phyloP scores from a whole-genome alignment of 768 basidiomycete species.

The Leccinum disarticulatum region DNA sequence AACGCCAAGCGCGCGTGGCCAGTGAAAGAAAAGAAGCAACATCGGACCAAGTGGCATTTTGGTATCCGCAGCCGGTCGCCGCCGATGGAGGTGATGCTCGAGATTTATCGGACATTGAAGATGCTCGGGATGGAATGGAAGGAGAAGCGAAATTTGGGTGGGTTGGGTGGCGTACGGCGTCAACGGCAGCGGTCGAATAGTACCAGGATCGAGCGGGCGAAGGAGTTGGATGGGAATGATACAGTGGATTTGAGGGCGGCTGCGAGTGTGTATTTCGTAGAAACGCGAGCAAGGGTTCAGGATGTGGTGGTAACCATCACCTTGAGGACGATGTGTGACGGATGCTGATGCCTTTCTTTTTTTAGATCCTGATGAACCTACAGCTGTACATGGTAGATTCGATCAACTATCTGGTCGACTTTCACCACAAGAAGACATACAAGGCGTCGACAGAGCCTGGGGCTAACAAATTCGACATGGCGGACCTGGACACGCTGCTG shows the following conservation, averaged over 20 bases:
- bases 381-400: constrained; percentile 96
- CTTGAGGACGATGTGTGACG: not conserved
- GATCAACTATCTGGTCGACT: constrained; percentile 96
- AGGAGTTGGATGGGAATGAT: constrained; percentile 58
- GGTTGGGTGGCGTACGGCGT: constrained; percentile 53
- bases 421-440: constrained; percentile 96
- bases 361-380: constrained; percentile 92
- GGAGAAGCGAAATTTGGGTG: constrained; percentile 78
- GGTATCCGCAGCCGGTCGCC: constrained; percentile 93
- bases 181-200: constrained; percentile 35
- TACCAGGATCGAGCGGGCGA: constrained; percentile 60
- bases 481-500: constrained; percentile 28
- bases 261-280: constrained; percentile 87
- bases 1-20: constrained; percentile 46
- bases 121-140: constrained; percentile 97
- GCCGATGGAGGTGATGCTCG: constrained; percentile 99
- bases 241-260: constrained; percentile 65
- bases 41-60: constrained; percentile 95
- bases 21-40: constrained; percentile 65
- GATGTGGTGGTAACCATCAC: constrained; percentile 73
- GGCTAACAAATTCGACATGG: constrained; percentile 72
- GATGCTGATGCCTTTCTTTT: not conserved
- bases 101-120: constrained; percentile 93
- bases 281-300: constrained; percentile 86
- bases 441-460: constrained; percentile 65